Conservation (phyloP, 495 filamentous ascomycete species). For the Tuber brumale region DNA sequence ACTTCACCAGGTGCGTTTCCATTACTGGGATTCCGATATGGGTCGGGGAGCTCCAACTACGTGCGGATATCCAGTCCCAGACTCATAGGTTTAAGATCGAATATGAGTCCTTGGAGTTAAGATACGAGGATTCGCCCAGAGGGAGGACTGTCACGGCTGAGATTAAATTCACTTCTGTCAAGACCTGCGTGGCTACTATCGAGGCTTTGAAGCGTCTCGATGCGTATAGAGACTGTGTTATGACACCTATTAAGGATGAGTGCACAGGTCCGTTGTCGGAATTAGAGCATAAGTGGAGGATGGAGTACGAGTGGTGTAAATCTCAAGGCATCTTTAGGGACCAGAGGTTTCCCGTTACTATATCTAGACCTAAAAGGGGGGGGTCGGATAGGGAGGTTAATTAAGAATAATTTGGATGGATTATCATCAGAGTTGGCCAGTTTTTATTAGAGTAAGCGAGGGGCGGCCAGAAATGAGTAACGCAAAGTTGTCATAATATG, state of each 20-base stretch:
- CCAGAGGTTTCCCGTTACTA: neutral
- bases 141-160: neutral
- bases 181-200: neutral
- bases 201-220: neutral
- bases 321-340: neutral
- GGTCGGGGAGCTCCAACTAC: neutral
- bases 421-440: neutral
- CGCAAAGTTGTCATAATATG: neutral
- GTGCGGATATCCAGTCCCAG: neutral
- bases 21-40: neutral
- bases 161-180: neutral
- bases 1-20: neutral
- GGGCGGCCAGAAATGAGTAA: neutral
- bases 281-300: conserved; percentile 1
- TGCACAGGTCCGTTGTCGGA: conserved; percentile 8
- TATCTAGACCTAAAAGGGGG: neutral
- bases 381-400: neutral
- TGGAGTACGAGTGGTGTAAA: neutral
- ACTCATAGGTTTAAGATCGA: neutral
- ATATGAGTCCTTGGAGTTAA: neutral
- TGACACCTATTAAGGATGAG: neutral
- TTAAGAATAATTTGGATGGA: neutral
- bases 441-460: neutral
- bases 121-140: neutral
- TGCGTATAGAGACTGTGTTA: neutral